These are phyloP conservation scores for Blastobotrys illinoisensis DNA, from an alignment of 1,139 yeast genomes.

Conservation along the genomic window DNA sequence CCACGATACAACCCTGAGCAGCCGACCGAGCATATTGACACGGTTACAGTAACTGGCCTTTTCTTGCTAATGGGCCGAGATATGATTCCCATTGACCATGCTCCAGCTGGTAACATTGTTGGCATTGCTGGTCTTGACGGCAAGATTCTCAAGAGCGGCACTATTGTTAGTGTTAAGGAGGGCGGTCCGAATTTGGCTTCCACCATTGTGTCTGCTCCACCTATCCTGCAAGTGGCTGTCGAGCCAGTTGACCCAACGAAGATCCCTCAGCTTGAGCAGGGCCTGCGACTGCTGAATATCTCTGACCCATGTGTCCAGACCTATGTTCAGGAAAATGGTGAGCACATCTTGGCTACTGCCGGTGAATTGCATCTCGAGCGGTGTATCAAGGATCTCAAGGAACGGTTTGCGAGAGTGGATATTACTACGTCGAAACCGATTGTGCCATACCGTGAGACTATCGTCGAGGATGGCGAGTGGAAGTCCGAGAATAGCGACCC, in stretches of 20 bases:
- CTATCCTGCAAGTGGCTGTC: conserved; percentile 88
- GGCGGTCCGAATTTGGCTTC: conserved; percentile 69
- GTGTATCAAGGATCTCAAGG: conserved; percentile 81
- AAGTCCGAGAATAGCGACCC: conserved; percentile 15
- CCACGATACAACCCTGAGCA: conserved; percentile 78
- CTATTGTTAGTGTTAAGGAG: conserved; percentile 48
- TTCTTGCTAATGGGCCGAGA: conserved; percentile 92
- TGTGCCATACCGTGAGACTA: conserved; percentile 90
- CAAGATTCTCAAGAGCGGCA: conserved; percentile 78
- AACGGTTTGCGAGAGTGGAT: conserved; percentile 88
- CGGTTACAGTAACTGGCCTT: conserved; percentile 55
- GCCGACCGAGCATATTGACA: conserved; percentile 52
- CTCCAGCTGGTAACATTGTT: conserved; percentile 93
- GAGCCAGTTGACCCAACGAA: conserved; percentile 88
- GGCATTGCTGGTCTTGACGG: conserved; percentile 92
- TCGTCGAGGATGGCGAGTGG: conserved; percentile 38
- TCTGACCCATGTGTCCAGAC: conserved; percentile 94
- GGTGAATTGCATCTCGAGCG: conserved; percentile 92
- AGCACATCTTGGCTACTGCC: conserved; percentile 87
- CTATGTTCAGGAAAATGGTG: conserved; percentile 82
- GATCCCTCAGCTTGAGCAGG: conserved; percentile 68
- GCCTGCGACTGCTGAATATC: conserved; percentile 69
- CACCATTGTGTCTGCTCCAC: conserved; percentile 55
- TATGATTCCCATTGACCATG: conserved; percentile 64
- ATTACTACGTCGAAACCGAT: conserved; percentile 86